Conservation (phyloP, 2,329 filamentous ascomycete species). For the Arthrocladium fulminans region DNA sequence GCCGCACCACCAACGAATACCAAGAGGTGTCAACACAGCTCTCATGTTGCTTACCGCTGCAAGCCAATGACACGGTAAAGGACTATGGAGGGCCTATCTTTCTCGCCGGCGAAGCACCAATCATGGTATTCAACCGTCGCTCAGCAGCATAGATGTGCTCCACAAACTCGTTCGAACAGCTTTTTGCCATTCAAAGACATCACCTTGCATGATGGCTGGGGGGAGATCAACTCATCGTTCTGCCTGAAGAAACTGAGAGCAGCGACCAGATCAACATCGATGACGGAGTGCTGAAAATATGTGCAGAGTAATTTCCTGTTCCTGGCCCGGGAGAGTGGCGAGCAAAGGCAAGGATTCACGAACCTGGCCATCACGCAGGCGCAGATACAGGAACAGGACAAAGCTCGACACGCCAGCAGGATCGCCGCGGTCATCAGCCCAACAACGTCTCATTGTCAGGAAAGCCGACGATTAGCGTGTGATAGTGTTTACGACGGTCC, state of each 20-base stretch:
- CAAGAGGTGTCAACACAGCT: conserved; percentile 1
- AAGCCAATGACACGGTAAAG: neutral
- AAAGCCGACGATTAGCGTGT: conserved; percentile 20
- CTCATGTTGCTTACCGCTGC: conserved; percentile 5
- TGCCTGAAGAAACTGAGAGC: neutral
- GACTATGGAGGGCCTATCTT: neutral
- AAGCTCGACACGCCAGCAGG: neutral
- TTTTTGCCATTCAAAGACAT: neutral
- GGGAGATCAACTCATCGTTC: neutral
- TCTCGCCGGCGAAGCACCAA: neutral
- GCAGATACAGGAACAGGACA: conserved; percentile 9
- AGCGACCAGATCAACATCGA: conserved; percentile 7
- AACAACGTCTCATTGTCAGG: conserved; percentile 1
- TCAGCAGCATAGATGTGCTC: neutral
- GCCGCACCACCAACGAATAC: conserved; percentile 4
- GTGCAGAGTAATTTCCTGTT: conserved; percentile 6
- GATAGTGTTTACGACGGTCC: conserved; percentile 22
- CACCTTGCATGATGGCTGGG: conserved; percentile 4
- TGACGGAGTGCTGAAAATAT: conserved; percentile 3
- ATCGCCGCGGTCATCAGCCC: conserved; percentile 5
- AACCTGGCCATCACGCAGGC: neutral
- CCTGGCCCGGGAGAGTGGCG: conserved; percentile 1
- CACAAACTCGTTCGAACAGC: neutral
- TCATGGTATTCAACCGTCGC: neutral
- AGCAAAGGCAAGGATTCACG: conserved; percentile 5